Conservation (phyloP, 2,329 filamentous ascomycete species). For the Dryadomyces quercus-mongolicae region DNA sequence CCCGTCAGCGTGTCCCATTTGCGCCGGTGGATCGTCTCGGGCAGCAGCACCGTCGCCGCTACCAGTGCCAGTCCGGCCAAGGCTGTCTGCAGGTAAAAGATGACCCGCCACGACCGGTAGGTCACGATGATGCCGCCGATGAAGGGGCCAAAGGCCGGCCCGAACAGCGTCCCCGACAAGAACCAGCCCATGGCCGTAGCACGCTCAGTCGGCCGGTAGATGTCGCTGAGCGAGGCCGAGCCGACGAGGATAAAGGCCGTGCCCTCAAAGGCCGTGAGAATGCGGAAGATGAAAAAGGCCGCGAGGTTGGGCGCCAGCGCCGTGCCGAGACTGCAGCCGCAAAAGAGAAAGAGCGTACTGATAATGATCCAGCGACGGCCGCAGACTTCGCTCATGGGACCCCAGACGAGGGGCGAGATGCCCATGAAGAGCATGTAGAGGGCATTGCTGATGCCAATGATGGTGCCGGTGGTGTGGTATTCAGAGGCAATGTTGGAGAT, state of each 20-base stretch:
- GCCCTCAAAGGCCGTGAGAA: slow-evolving; percentile 58
- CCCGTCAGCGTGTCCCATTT: slow-evolving; percentile 42
- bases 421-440: slow-evolving; percentile 64
- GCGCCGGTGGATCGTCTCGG: slow-evolving; percentile 54
- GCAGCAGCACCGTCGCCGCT: slow-evolving; percentile 46
- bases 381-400: slow-evolving; percentile 48
- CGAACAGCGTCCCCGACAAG: slow-evolving; percentile 51
- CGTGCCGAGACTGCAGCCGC: slow-evolving; percentile 51
- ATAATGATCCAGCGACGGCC: slow-evolving; percentile 43
- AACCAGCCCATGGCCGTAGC: slow-evolving; percentile 58
- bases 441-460: slow-evolving; percentile 58
- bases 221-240: slow-evolving; percentile 45
- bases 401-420: slow-evolving; percentile 51
- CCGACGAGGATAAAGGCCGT: slow-evolving; percentile 58
- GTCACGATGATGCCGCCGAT: slow-evolving; percentile 58
- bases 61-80: slow-evolving; percentile 44
- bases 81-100: slow-evolving; percentile 59
- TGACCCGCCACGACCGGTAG: slow-evolving; percentile 51
- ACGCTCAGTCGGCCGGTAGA: slow-evolving; percentile 47
- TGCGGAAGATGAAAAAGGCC: slow-evolving; percentile 55
- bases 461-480: slow-evolving; percentile 44
- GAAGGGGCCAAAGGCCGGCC: slow-evolving; percentile 51
- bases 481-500: slow-evolving; percentile 52
- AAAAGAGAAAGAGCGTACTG: slow-evolving; percentile 44
- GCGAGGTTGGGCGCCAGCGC: slow-evolving; percentile 54